phyloP scores from a whole-genome alignment of 1,139 yeast species.

The Suhomyces anneliseae region DNA sequence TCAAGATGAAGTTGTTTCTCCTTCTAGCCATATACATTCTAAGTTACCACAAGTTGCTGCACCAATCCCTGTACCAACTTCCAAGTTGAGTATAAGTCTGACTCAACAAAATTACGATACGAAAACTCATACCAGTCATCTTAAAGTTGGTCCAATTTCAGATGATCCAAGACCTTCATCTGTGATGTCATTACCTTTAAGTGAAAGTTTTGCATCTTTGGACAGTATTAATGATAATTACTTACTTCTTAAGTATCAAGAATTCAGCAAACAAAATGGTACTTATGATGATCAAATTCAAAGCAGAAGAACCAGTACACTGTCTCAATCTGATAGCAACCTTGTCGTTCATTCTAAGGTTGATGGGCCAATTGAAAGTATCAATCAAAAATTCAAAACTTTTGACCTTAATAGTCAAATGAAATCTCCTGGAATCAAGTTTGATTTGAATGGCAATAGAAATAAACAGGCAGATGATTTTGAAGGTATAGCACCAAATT shows the following conservation, averaged over 20 bases:
- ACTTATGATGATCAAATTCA: background rate
- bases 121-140: conserved; percentile 1
- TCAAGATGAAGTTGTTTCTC: conserved; percentile 1
- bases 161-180: conserved; percentile 32
- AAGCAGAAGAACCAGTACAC: conserved; percentile 11
- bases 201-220: conserved; percentile 75
- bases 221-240: conserved; percentile 70
- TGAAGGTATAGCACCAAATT: conserved; percentile 19
- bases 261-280: conserved; percentile 19
- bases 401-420: conserved; percentile 42
- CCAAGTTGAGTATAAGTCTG: conserved; percentile 3
- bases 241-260: conserved; percentile 36
- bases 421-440: conserved; percentile 22
- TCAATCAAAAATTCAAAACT: conserved; percentile 36
- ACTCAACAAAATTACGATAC: background rate
- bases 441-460: conserved; percentile 5
- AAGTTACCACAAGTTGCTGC: conserved; percentile 14
- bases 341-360: background rate
- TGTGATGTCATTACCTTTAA: conserved; percentile 56
- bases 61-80: conserved; percentile 21
- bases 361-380: conserved; percentile 9
- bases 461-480: conserved; percentile 5
- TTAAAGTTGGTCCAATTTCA: conserved; percentile 37
- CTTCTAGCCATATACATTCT: background rate
- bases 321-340: conserved; percentile 11